Evolutionary conservation across 1,284 basidiomycete species (phyloP).

Genomic region (Irpex sp.): DNA sequence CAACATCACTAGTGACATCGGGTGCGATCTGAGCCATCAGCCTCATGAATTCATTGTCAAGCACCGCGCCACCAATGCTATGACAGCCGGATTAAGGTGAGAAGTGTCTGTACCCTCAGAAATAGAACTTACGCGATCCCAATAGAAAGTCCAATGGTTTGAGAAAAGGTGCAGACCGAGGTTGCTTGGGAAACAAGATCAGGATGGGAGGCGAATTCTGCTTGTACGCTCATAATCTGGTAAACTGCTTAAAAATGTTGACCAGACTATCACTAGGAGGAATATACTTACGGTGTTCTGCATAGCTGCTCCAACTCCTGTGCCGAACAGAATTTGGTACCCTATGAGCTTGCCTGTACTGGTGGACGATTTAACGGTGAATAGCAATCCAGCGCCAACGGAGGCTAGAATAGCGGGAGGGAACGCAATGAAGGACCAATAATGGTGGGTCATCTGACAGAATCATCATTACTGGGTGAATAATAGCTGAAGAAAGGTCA

Average conservation of each 20-base stretch:
- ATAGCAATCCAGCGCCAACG: neutral
- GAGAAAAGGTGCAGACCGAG: neutral
- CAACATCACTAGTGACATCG: neutral
- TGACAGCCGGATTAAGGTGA: neutral
- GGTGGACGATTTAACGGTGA: neutral
- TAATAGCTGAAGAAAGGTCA: neutral
- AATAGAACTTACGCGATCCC: neutral
- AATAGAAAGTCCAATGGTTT: neutral
- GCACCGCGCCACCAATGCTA: neutral
- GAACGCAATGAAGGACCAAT: neutral
- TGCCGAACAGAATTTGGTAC: neutral
- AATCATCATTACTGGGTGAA: too few relatives aligned
- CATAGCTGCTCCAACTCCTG: neutral
- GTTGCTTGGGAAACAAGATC: constrained; percentile 4
- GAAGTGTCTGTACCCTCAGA: neutral
- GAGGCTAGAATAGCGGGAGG: neutral
- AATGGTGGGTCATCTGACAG: neutral
- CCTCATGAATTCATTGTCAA: neutral
- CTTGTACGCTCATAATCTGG: neutral
- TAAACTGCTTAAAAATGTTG: neutral
- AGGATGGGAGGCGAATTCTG: neutral
- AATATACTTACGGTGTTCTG: neutral
- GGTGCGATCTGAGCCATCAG: neutral
- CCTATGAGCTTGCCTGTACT: neutral
- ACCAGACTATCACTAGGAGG: neutral